Base-by-base conservation (phyloP, 768 basidiomycete genomes). In the Pulveroboletus sp. region DNA sequence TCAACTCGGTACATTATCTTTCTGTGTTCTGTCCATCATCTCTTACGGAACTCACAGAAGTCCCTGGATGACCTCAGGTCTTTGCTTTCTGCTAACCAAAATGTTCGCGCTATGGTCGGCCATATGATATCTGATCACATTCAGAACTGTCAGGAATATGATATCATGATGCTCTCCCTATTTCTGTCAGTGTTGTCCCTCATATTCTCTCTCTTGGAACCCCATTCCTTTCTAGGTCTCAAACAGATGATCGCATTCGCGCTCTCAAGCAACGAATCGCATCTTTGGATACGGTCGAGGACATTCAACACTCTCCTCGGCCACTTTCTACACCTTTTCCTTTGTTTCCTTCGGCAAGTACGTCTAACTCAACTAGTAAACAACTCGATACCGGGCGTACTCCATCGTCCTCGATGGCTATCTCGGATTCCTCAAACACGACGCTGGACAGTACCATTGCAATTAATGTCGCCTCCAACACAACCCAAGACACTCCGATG, bases 141-240 rank as follows among this genome's bases (percentile, higher is more conserved):
- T 55, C 39, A 63, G 17, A 57, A 54, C 31, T 39, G 51, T 5
- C 50, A 51, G 8, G 43, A 49, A 17, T 53, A 55, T 11, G 80
- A 81, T 35, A 65, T 78, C 15, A 51, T 70, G 7, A 46, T 69
- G 2, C 65, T 79, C n/a, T 72, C 78, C 27, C 57, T 59, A 3
- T 65, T 72, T 49, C 67, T 70, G 80, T 80, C 49, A 26, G 66
- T 57, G 0, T 24, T 30, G 4, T 39, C 28, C n/a, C 21, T 24
- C 26, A 8, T 10, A 0, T 14, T 15, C 5, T 31, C 37, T 18
- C 11, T 28, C 8, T 41, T 4, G 8, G 11, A 24, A 10, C 21
- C 43, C 48, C 27, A 49, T 26, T 5, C 33, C 52, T n/a, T 32
- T 40, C 6, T 18, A 77, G 77, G 46, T 57, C 63, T n/a, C 55